Percentiles rank a stretch among this genome's conserved stretches.
Conservation (phyloP, 2,329 filamentous ascomycete genomes). For the Cryphonectria radicalis region DNA sequence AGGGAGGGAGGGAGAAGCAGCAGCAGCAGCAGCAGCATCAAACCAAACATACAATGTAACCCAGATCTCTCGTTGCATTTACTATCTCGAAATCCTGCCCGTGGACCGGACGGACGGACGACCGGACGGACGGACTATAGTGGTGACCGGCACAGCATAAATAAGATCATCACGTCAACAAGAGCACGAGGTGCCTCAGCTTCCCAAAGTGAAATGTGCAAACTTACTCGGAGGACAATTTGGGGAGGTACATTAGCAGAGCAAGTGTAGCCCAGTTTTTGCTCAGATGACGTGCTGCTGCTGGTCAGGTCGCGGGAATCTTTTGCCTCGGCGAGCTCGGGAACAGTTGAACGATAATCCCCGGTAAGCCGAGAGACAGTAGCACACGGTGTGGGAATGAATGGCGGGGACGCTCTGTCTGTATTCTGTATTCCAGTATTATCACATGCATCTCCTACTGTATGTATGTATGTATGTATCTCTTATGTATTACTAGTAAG, state of each 20-base stretch:
- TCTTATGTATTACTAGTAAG: not conserved
- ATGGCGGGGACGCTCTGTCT: not conserved
- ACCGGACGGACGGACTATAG: not conserved
- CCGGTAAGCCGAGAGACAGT: not conserved
- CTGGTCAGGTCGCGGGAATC: not conserved
- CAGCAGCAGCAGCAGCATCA: not conserved
- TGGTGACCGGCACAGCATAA: not conserved
- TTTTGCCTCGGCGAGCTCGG: slow-evolving; percentile 19
- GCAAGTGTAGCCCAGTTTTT: not conserved
- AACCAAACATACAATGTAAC: not conserved
- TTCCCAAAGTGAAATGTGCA: slow-evolving; percentile 1
- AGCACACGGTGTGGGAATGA: not conserved
- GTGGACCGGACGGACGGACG: not conserved
- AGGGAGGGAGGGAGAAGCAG: no score
- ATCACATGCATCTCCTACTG: slow-evolving; percentile 20
- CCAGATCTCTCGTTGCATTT: not conserved
- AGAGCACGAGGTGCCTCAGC: not conserved
- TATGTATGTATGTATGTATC: not conserved
- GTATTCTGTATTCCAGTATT: not conserved
- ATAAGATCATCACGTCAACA: not conserved
- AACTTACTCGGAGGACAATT: not conserved
- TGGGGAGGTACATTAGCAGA: not conserved
- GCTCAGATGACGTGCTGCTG: slow-evolving; percentile 24
- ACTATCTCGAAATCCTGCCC: not conserved
- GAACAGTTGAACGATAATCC: slow-evolving; percentile 3